Evolutionary conservation across 768 basidiomycete species (phyloP), one percentile per base, ranked within the genome.

Genomic region (Tylopilus sp.): DNA sequence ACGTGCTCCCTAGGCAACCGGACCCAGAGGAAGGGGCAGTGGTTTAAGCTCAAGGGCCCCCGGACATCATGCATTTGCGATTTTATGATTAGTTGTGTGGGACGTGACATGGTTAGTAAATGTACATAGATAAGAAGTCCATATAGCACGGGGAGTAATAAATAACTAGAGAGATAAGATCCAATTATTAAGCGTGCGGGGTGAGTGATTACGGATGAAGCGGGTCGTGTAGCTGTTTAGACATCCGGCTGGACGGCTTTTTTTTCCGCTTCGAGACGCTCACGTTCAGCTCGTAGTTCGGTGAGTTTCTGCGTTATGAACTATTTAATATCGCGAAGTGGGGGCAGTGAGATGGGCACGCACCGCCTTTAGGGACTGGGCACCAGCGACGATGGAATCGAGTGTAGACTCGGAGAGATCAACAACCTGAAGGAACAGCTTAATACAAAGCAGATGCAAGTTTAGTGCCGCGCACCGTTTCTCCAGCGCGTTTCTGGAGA

Each of bases 401-500:
- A 89, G 77, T 0, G 86, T 84, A 16, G 78, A 75, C 64, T 89
- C 87, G 3, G 86, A 86, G 53, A 87, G 63, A 46, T 86, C 84
- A 9, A 72, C 70, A 71, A 85, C 78, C 87, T 58, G 42, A 25
- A 42, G 22, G 4, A n/a, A 57, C 13, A 21, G 21, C 25, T 47
- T 38, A 36, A 40, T 16, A 43, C 24, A 34, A 17, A 26, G 24
- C 22, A 22, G 3, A 16, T 14, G 37, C 29, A 25, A 13, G 17
- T 2, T 19, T 31, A 37, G 31, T 38, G 30, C 16, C 16, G 66
- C 75, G 54, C 40, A 84, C 82, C 33, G 75, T 74, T 41, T 82
- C 80, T 21, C 74, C 70, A 28, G 82, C 80, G 45, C 81, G 77
- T 45, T 71, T 69, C 47, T 78, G 73, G 3, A 85, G 53, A 21